Base-by-base conservation (phyloP, 2,329 filamentous ascomycete species). In the Phyllosticta citriasiana region DNA sequence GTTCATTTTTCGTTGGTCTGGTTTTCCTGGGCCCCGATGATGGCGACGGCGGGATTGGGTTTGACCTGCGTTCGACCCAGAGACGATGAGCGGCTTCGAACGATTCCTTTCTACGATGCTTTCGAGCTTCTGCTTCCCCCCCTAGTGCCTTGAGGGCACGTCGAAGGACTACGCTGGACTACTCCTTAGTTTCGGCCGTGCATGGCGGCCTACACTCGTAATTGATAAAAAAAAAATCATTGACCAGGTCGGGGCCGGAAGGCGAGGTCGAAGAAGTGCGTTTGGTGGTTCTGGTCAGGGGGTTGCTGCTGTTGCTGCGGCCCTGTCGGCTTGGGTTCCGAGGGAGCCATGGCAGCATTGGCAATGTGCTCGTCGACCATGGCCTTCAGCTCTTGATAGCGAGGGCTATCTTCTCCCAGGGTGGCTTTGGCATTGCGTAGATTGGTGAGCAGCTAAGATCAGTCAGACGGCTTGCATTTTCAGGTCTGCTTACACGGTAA, bases 351-450 rank as follows among this genome's bases (percentile, higher is more conserved):
- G 64, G 66, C 12, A 66, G 60, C 1, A 58, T 63, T 52, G 66
- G 64, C 52, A 25, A 64, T 65, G 27, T 73, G 66, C 57, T 72
- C 71, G 14, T 72, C 69, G 2, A 71, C 64, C 63, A 72, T 68
- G 51, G 64, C 64, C 56, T 70, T 70, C 57, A 73, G 70, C 56
- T 60, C 62, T 51, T 57, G 63, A 59, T 72, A 73, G 50, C 73
- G 71, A 10, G 61, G 55, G 61, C 71, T 73, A 1, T 64, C 12
- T 1, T 66, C 59, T 5, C 72, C 71, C 59, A 74, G 73, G 1
- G 72, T 73, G 10, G 69, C 59, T 6, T 69, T 66, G 9, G 69
- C 66, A 47, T 74, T 74, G 61, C 71, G 72, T 24, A 73, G 67
- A 6, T 71, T 73, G 4, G 69, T 67, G 56, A 73, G 65, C 7